Evolutionary conservation across 352 stramenopile genomes (phyloP).

Genomic region (Globisporangium iwayamae): DNA sequence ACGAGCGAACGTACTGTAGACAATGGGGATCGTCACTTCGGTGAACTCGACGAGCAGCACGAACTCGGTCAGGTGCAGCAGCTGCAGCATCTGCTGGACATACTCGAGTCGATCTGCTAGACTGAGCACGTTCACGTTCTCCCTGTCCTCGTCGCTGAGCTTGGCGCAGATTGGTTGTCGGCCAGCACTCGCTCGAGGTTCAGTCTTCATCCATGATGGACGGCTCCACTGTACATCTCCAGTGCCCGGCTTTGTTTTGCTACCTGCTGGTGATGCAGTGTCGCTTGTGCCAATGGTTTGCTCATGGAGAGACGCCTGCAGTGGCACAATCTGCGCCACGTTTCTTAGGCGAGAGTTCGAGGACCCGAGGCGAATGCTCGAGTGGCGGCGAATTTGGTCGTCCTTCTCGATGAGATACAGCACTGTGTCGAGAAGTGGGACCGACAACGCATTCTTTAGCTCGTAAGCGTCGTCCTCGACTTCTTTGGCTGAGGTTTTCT

Average conservation of each 20-base stretch:
- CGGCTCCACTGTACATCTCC: not conserved
- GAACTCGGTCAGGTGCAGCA: constrained; percentile 14
- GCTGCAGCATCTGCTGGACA: not conserved
- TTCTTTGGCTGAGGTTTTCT: not conserved
- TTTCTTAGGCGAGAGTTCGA: not conserved
- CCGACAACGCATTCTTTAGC: not conserved
- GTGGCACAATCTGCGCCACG: not conserved
- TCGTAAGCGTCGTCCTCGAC: not conserved
- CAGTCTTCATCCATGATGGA: no score
- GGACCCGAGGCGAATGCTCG: not conserved
- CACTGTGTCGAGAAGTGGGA: not conserved
- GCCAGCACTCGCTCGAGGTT: no score
- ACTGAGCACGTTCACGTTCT: no score
- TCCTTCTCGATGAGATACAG: constrained; percentile 1
- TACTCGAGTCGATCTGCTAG: no score
- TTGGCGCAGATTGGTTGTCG: no score
- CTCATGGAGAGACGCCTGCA: not conserved
- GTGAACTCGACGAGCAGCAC: constrained; percentile 16
- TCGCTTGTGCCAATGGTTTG: not conserved
- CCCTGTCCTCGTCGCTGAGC: no score
- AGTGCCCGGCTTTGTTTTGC: not conserved
- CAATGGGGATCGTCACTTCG: constrained; percentile 15
- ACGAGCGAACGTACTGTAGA: constrained; percentile 14
- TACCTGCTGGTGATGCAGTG: not conserved
- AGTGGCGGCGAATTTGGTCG: not conserved